These are phyloP conservation scores for Plantago rigida DNA, from an alignment of 305 asterid species.

Conservation along the genomic window DNA sequence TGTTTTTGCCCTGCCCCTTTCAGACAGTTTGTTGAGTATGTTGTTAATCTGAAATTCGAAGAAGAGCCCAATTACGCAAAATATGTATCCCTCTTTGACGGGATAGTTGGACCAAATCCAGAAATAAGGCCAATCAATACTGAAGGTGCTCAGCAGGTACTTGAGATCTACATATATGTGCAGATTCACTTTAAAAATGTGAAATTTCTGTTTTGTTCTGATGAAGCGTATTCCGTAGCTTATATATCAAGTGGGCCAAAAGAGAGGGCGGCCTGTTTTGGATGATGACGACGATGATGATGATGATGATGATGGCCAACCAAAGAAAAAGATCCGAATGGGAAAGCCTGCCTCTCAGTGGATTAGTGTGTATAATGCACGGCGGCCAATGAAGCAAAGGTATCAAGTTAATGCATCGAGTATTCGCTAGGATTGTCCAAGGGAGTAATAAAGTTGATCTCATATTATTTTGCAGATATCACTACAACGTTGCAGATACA, in stretches of 20 bases:
- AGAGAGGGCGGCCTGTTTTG: conserved; percentile 55
- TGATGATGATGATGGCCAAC: conserved; percentile 45
- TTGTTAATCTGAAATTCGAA: conserved; percentile 74
- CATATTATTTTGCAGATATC: conserved; percentile 46
- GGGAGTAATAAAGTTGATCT: too few relatives aligned
- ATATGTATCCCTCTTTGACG: conserved; percentile 68
- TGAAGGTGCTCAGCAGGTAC: conserved; percentile 90
- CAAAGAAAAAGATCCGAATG: conserved; percentile 70
- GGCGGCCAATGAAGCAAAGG: conserved; percentile 89
- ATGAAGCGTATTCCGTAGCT: conserved; percentile 25
- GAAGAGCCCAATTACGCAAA: conserved; percentile 90
- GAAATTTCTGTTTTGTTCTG: too few relatives aligned
- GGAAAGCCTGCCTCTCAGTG: conserved; percentile 86
- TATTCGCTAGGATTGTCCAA: too few relatives aligned
- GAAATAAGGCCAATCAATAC: conserved; percentile 70
- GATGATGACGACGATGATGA: conserved; percentile 52
- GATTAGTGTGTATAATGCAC: conserved; percentile 80
- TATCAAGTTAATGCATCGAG: conserved; percentile 5
- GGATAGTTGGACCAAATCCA: conserved; percentile 65
- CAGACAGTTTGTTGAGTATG: conserved; percentile 54
- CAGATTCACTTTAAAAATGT: conserved; percentile 20
- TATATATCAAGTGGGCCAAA: conserved; percentile 65
- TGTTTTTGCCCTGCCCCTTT: conserved; percentile 74
- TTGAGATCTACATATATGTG: not conserved
- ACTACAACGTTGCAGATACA: conserved; percentile 64